Conservation (phyloP, 192 early-diverging fungal genomes). For the Podila minutissima region DNA sequence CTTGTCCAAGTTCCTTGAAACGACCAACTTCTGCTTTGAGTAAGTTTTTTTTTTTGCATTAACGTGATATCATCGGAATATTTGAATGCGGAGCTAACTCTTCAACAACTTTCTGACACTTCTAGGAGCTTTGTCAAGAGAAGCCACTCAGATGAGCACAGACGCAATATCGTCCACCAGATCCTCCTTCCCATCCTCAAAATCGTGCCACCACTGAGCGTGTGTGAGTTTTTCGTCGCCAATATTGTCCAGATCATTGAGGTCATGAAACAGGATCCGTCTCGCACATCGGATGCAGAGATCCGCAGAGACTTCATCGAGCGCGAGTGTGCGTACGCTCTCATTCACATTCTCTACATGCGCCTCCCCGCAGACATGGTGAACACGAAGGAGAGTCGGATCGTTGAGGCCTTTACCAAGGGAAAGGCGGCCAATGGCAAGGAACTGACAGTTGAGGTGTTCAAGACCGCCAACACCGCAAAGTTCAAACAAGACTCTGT, state of each 20-base stretch:
- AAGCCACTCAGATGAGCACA: slow-evolving; percentile 42
- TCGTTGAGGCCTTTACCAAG: slow-evolving; percentile 43
- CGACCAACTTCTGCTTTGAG: slow-evolving; percentile 53
- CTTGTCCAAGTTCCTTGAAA: slow-evolving; percentile 48
- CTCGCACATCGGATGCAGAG: slow-evolving; percentile 22
- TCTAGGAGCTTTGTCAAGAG: slow-evolving; percentile 34
- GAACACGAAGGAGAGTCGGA: slow-evolving; percentile 51
- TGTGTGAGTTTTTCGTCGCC: slow-evolving; percentile 59
- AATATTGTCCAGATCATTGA: slow-evolving; percentile 65
- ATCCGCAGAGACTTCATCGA: slow-evolving; percentile 41
- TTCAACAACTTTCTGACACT: not conserved
- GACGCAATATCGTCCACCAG: slow-evolving; percentile 59
- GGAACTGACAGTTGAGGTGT: slow-evolving; percentile 56
- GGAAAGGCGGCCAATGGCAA: slow-evolving; percentile 39
- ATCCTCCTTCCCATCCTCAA: slow-evolving; percentile 61
- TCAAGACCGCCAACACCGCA: slow-evolving; percentile 50
- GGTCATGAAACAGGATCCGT: slow-evolving; percentile 43
- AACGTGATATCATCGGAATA: too few relatives aligned
- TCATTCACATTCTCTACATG: slow-evolving; percentile 59
- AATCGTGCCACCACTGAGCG: slow-evolving; percentile 48
- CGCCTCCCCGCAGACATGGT: slow-evolving; percentile 44
- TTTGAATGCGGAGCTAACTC: too few relatives aligned
- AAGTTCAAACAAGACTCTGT: slow-evolving; percentile 49
- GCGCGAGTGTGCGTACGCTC: slow-evolving; percentile 36
- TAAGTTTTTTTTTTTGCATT: slow-evolving; percentile 18